Evolutionary conservation across 805 yeast species (phyloP).

Genomic region (Pichia paraexigua): DNA sequence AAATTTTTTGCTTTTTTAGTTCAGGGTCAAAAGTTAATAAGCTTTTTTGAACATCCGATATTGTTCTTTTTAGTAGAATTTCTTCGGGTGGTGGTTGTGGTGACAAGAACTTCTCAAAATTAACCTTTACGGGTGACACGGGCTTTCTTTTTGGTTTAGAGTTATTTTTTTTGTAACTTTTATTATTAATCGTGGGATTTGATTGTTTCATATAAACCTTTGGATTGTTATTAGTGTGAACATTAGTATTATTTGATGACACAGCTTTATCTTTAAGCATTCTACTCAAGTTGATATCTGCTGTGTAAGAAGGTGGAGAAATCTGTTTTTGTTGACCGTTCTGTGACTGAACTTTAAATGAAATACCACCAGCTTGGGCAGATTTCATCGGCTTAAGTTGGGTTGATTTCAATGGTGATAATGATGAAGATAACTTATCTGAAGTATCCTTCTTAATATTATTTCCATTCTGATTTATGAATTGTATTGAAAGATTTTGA

Average conservation of each 20-base stretch:
- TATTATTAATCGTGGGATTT: neutral
- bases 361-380: constrained; percentile 3
- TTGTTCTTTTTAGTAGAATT: constrained; percentile 9
- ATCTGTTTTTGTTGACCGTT: neutral
- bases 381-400: neutral
- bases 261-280: neutral
- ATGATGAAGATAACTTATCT: neutral
- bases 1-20: neutral
- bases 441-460: neutral
- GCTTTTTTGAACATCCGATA: neutral
- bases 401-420: neutral
- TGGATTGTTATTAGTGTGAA: neutral
- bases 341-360: constrained; percentile 8
- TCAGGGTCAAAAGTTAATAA: neutral
- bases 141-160: constrained; percentile 3
- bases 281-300: constrained; percentile 18
- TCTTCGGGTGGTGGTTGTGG: constrained; percentile 16
- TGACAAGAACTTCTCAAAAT: constrained; percentile 13
- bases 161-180: neutral
- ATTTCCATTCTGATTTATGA: neutral
- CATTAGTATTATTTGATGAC: neutral
- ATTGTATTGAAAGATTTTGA: neutral
- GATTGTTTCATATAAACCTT: neutral
- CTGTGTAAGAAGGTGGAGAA: constrained; percentile 16
- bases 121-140: constrained; percentile 5